Evolutionary conservation across 129 eudicot genomes (phyloP), one percentile per base, ranked within the genome.

Genomic region (Flaveria sonorensis): DNA sequence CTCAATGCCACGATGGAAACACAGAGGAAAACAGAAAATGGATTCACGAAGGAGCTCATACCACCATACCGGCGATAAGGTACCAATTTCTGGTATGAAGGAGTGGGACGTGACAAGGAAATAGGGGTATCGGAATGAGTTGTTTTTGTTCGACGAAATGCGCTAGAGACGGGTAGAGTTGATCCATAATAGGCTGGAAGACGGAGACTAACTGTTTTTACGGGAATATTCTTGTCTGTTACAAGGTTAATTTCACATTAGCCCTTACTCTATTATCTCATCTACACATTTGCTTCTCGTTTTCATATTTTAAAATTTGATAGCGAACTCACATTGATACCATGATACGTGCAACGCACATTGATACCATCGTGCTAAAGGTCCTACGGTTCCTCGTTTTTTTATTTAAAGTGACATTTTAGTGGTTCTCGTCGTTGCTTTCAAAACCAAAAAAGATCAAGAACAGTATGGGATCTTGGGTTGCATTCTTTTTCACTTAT

Each of bases 71-170:
- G 8, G 84, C 63, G 85, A 89, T 82, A 3, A 89, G 86, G 68
- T 90, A 90, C 96, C 93, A 90, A 75, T 91, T 92, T 5, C 92
- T 91, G 10, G 92, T 89, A 61, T 89, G 97, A n/a, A 92, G 74
- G 23, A 92, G 83, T 9, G 97, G 97, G 28, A 68, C 1, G 76
- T 30, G 21, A 68, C 14, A 78, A 40, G 67, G 60, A 62, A 60
- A 72, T 62, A 43, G 45, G 43, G 65, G 24, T 72, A 23, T 72
- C 61, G 39, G 68, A 23, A 68, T 77, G 69, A 56, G 69, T 19
- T n/a, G 64, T 63, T 43, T 66, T 28, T 56, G 83, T 83, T 83
- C 57, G 79, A 83, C 36, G 77, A 78, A 82, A 77, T 83, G 83
- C 73, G 80, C 7, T 77, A 71, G 39, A 70, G 82, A 77, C 71